Evolutionary conservation across 2,329 filamentous ascomycete species (phyloP).

Genomic region (Aspergillus viridinutans): DNA sequence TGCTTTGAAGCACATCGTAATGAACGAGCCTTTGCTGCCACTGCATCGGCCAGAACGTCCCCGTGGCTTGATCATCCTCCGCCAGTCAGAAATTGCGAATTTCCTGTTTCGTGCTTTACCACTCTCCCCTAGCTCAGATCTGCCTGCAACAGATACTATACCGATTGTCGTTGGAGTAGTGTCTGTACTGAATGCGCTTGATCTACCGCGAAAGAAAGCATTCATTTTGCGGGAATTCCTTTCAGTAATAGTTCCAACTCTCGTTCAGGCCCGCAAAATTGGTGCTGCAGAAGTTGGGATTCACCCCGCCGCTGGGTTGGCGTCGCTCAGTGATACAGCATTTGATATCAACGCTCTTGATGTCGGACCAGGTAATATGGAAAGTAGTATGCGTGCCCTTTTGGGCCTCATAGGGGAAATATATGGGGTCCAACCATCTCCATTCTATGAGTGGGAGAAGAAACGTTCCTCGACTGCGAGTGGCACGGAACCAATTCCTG

Average conservation of each 20-base stretch:
- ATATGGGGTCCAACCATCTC: constrained; percentile 39
- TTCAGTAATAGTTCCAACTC: constrained; percentile 72
- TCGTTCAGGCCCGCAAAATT: constrained; percentile 85
- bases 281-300: constrained; percentile 95
- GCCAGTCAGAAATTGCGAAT: constrained; percentile 60
- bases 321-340: constrained; percentile 59
- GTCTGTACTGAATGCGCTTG: constrained; percentile 74
- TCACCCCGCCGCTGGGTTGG: constrained; percentile 83
- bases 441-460: constrained; percentile 32
- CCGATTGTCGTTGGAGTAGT: constrained; percentile 81
- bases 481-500: constrained; percentile 13
- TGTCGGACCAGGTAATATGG: constrained; percentile 39
- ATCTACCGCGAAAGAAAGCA: constrained; percentile 82
- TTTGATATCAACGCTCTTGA: constrained; percentile 43
- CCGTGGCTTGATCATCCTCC: constrained; percentile 42
- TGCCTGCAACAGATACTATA: constrained; percentile 71
- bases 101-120: constrained; percentile 69
- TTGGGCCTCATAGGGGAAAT: constrained; percentile 36
- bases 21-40: constrained; percentile 40
- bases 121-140: constrained; percentile 53
- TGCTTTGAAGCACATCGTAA: constrained; percentile 58
- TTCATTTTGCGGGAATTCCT: constrained; percentile 85
- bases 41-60: constrained; percentile 32
- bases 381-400: constrained; percentile 37
- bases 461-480: constrained; percentile 18